phyloP scores from a whole-genome alignment of 495 filamentous ascomycete genomes.

The Penicillium macrosclerotiorum region DNA sequence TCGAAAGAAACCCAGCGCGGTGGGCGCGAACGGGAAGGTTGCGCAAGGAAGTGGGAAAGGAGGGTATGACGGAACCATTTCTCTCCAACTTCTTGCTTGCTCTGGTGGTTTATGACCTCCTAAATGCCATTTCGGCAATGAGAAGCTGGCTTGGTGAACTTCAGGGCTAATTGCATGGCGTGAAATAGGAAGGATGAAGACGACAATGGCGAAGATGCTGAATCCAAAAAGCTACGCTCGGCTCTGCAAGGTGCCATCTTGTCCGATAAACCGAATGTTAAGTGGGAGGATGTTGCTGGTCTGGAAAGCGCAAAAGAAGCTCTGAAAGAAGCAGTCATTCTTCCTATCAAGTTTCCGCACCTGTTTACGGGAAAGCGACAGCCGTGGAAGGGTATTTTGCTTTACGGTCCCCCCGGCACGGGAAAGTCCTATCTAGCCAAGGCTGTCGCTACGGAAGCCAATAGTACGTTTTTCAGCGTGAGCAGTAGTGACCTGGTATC shows the following conservation, averaged over 20 bases:
- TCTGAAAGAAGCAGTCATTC: constrained; percentile 92
- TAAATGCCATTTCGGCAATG: too few species aligned
- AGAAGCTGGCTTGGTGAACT: too few species aligned
- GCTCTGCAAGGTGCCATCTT: constrained; percentile 91
- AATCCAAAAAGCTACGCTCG: constrained; percentile 89
- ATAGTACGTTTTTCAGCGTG: constrained; percentile 99
- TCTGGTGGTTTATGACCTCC: not conserved
- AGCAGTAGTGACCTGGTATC: constrained; percentile 94
- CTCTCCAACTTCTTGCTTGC: not conserved
- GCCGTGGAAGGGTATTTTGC: constrained; percentile 96
- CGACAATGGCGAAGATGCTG: constrained; percentile 74
- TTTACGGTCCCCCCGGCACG: constrained; percentile 95
- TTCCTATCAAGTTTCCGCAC: constrained; percentile 98
- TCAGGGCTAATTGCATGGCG: constrained; percentile 9
- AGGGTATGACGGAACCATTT: constrained; percentile 43
- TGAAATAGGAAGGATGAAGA: constrained; percentile 53
- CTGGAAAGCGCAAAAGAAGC: constrained; percentile 94
- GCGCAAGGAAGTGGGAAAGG: constrained; percentile 66
- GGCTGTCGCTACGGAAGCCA: constrained; percentile 96
- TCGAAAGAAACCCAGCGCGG: constrained; percentile 73
- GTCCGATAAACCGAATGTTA: constrained; percentile 89
- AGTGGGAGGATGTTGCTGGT: constrained; percentile 98
- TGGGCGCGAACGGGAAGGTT: constrained; percentile 80
- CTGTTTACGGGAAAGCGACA: constrained; percentile 95
- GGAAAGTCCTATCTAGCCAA: constrained; percentile 97